These are phyloP conservation scores for Cytospora leucostoma DNA, from an alignment of 2,329 filamentous ascomycete species.

Conservation along the genomic window DNA sequence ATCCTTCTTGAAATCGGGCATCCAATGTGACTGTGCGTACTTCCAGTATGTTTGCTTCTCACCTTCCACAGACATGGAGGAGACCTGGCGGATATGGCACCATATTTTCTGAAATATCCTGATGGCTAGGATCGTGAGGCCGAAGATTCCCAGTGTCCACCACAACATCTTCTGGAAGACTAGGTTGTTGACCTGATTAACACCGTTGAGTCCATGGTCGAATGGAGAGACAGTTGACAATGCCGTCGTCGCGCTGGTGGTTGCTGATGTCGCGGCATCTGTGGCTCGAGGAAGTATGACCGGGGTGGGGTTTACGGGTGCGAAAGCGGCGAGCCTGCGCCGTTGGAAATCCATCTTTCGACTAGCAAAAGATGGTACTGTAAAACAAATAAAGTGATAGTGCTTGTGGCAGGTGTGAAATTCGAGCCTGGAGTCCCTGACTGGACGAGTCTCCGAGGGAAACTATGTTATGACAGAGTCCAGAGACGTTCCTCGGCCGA, in stretches of 20 bases:
- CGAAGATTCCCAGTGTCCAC: slow-evolving; percentile 61
- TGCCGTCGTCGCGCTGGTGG: slow-evolving; percentile 35
- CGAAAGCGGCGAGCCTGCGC: slow-evolving; percentile 36
- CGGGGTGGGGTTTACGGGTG: slow-evolving; percentile 18
- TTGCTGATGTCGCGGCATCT: slow-evolving; percentile 14
- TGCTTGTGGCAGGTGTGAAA: neutral
- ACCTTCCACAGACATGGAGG: slow-evolving; percentile 56
- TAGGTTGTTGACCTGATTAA: slow-evolving; percentile 60
- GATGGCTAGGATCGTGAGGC: slow-evolving; percentile 53
- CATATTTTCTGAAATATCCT: slow-evolving; percentile 56
- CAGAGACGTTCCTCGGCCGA: slow-evolving; percentile 7
- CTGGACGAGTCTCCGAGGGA: slow-evolving; percentile 7
- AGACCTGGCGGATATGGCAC: slow-evolving; percentile 60
- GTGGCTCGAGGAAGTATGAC: slow-evolving; percentile 16
- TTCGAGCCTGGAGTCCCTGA: slow-evolving; percentile 4
- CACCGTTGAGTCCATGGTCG: slow-evolving; percentile 58
- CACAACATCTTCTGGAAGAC: slow-evolving; percentile 59
- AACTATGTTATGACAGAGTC: slow-evolving; percentile 13
- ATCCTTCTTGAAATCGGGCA: slow-evolving; percentile 63
- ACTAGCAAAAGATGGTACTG: neutral
- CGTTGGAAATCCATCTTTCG: slow-evolving; percentile 37
- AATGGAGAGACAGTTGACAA: slow-evolving; percentile 57
- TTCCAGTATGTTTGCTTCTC: slow-evolving; percentile 62
- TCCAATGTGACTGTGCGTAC: slow-evolving; percentile 58
- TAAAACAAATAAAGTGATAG: neutral